phyloP scores from a whole-genome alignment of 2,329 filamentous ascomycete genomes.

The Dryadomyces quercus-mongolicae region DNA sequence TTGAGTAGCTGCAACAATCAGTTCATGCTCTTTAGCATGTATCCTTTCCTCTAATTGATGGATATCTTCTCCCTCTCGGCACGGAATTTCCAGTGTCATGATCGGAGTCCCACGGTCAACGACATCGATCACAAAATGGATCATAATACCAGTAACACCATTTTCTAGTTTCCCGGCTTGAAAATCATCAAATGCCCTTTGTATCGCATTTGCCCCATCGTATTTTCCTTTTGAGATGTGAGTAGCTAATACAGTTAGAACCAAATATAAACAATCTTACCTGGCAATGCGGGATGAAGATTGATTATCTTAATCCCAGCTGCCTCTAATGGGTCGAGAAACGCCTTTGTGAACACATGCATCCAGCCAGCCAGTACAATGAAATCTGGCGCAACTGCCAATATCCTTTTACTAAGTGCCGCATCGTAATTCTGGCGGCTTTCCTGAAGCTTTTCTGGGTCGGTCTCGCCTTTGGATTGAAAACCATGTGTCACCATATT shows the following conservation, averaged over 20 bases:
- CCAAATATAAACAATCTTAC: slow-evolving; percentile 21
- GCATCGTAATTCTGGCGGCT: slow-evolving; percentile 62
- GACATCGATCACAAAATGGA: slow-evolving; percentile 69
- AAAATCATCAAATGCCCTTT: slow-evolving; percentile 65
- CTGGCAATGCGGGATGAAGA: slow-evolving; percentile 63
- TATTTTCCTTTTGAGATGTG: slow-evolving; percentile 46
- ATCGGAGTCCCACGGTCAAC: slow-evolving; percentile 73
- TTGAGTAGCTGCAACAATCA: slow-evolving; percentile 65
- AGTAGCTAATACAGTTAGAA: not conserved
- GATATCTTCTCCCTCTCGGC: slow-evolving; percentile 49
- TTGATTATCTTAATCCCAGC: slow-evolving; percentile 64
- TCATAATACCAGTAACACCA: slow-evolving; percentile 72
- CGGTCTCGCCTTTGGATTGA: slow-evolving; percentile 42
- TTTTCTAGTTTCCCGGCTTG: slow-evolving; percentile 50
- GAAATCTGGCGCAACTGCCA: slow-evolving; percentile 54
- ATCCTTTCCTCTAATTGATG: slow-evolving; percentile 59
- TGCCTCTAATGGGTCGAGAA: slow-evolving; percentile 54
- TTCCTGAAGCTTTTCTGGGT: slow-evolving; percentile 38
- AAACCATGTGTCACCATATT: slow-evolving; percentile 67
- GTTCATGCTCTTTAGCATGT: slow-evolving; percentile 61
- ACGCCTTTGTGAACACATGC: slow-evolving; percentile 62
- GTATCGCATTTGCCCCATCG: slow-evolving; percentile 67
- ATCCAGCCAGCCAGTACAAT: slow-evolving; percentile 81
- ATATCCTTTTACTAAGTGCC: slow-evolving; percentile 56
- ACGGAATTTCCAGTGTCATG: slow-evolving; percentile 55